Base-by-base conservation (phyloP, 768 basidiomycete species). In the Clavulina sp. region DNA sequence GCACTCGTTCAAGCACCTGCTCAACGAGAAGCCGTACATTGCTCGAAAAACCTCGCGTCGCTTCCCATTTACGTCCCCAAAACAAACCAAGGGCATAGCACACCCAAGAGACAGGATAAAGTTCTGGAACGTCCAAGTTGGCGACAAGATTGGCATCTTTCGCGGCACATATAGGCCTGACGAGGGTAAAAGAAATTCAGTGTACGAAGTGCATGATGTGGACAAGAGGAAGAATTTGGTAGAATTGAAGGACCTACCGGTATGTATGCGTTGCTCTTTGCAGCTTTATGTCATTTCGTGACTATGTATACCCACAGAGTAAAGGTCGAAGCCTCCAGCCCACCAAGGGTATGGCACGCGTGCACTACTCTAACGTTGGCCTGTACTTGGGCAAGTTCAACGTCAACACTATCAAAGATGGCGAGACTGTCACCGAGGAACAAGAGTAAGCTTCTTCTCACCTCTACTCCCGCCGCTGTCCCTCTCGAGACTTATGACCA, bases 51-150 rank as follows among this genome's bases (percentile, higher is more conserved):
- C n/a, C n/a, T n/a, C n/a, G n/a, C n/a, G n/a, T n/a, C n/a, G n/a
- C n/a, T n/a, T n/a, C n/a, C n/a, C n/a, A n/a, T n/a, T n/a, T n/a
- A n/a, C n/a, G n/a, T n/a, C n/a, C n/a, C n/a, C n/a, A n/a, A n/a
- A n/a, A n/a, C n/a, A n/a, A n/a, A n/a, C n/a, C n/a, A n/a, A n/a
- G n/a, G n/a, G n/a, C n/a, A n/a, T n/a, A 16, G 77, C 75, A 41
- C 70, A 73, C 9, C 72, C 75, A 7, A 70, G 71, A 52, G 80
- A 85, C 59, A 72, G 86, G 44, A 81, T 89, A 49, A 81, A 84
- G 62, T 76, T 75, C 61, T 89, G 86, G 86, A 89, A 88, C 60
- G 74, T 89, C 54, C 80, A 85, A 31, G 84, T 87, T 4, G 86
- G 86, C 4, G 86, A 89, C 67, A 74, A 73, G 50, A 76, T 89